These are phyloP conservation scores for Ceratorhiza oryzae-sativae DNA, from an alignment of 1,284 basidiomycete species.

Conservation along the genomic window DNA sequence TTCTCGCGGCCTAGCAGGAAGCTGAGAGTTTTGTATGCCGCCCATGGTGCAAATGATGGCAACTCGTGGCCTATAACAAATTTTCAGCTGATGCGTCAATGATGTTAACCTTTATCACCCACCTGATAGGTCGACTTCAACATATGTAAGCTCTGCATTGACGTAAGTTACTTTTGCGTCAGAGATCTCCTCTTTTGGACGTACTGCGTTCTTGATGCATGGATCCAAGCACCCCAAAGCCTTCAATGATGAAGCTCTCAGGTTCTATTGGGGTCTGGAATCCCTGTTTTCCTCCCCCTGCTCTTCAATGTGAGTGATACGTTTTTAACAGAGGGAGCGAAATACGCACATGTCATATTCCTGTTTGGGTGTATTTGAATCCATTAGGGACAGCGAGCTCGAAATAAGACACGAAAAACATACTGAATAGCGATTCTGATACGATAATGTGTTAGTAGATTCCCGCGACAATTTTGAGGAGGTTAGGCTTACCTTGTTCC, in stretches of 20 bases:
- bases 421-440: conserved; percentile 66
- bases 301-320: neutral
- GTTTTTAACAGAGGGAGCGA: conserved; percentile 46
- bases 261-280: conserved; percentile 70
- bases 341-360: conserved; percentile 71
- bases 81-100: neutral
- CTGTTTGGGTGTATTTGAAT: neutral
- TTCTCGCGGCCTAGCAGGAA: conserved; percentile 36
- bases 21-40: conserved; percentile 38
- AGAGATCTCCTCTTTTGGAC: neutral
- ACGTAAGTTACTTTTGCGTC: neutral
- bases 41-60: conserved; percentile 36
- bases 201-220: conserved; percentile 67
- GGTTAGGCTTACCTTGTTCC: conserved; percentile 56
- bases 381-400: neutral
- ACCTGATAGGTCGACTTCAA: conserved; percentile 37
- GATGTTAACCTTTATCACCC: neutral
- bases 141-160: conserved; percentile 24
- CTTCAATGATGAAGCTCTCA: conserved; percentile 73
- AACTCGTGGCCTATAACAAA: conserved; percentile 18
- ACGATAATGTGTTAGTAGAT: conserved; percentile 62
- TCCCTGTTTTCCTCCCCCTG: conserved; percentile 72
- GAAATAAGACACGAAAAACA: neutral
- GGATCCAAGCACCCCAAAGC: conserved; percentile 68
- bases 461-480: conserved; percentile 44